A percentile compares a stretch with the other conserved stretches of the same genome.
Evolutionary conservation across 1,284 basidiomycete genomes (phyloP).

Genomic region (Ganoderma meredithae): DNA sequence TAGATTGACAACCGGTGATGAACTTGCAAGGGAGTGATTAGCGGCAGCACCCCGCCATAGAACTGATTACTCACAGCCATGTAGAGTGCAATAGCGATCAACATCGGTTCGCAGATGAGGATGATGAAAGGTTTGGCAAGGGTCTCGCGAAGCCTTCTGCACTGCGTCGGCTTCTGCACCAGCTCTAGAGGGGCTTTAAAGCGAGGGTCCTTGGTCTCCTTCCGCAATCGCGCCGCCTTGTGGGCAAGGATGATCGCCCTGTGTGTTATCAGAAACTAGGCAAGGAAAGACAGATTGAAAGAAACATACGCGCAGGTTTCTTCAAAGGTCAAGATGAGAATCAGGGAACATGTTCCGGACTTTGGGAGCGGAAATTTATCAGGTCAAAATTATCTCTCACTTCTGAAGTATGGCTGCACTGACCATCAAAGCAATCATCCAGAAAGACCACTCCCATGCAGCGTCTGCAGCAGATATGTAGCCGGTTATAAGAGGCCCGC

Average conservation of each 20-base stretch:
- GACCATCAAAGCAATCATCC: constrained; percentile 76
- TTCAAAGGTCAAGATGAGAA: constrained; percentile 71
- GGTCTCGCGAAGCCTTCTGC: constrained; percentile 40
- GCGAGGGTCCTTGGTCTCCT: constrained; percentile 57
- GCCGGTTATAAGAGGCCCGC: constrained; percentile 71
- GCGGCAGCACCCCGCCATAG: not conserved
- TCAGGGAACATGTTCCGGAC: constrained; percentile 49
- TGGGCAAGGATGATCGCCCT: constrained; percentile 54
- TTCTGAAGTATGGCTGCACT: constrained; percentile 29
- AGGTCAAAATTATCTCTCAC: not conserved
- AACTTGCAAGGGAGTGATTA: constrained; percentile 43
- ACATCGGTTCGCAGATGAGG: constrained; percentile 50
- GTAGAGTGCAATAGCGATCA: constrained; percentile 57
- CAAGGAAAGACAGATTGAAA: not conserved
- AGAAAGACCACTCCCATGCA: constrained; percentile 79
- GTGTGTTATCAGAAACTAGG: not conserved
- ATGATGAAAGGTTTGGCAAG: constrained; percentile 49
- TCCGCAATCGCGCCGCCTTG: constrained; percentile 41
- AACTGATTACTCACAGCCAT: constrained; percentile 55
- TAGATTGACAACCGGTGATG: constrained; percentile 68
- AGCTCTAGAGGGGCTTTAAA: constrained; percentile 52
- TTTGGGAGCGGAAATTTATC: not conserved
- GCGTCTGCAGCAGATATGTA: constrained; percentile 52
- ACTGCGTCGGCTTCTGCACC: constrained; percentile 37
- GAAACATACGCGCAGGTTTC: constrained; percentile 68